Base-by-base conservation (phyloP, 257 asterid species). In the Cinchona pubescens region DNA sequence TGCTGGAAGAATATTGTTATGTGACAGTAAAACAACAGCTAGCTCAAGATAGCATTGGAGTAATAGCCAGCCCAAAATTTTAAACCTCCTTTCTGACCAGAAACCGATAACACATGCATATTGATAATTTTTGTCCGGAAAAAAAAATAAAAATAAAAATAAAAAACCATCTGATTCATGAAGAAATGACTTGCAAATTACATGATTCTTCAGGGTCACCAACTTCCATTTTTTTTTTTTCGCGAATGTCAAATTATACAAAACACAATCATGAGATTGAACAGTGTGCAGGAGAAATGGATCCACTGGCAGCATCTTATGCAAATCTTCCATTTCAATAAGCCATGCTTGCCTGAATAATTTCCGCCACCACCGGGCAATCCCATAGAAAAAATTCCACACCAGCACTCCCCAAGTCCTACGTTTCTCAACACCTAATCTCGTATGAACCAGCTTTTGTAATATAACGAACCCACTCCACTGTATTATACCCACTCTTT, bases 381-480 rank as follows among this genome's bases (percentile, higher is more conserved):
- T 15, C 37, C 15, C 13, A 16, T 14, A 30, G 25, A 34, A 56
- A 21, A 27, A 60, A 69, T 40, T 64, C 8, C 74, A 72, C 49
- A 66, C 65, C 69, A 79, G 71, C 71, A 46, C 72, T 66, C 79
- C 14, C 21, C 7, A 59, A 65, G 29, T 55, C 60, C 30, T 72
- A 6, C 30, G 42, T 13, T 66, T 74, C 82, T 85, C 86, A 92
- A 84, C 99, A 92, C 84, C 99, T 88, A 82, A 94, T 84, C 87
- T 94, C 99, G 30, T 94, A 94, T 10, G 99, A 94, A 69, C 99
- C 99, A 53, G 98, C 99, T 86, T 94, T 94, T 45, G 98, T 94
- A 71, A 94, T 94, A 79, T 94, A 94, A 75, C 99, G 99, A 67
- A 94, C 99, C 99, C 99, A 94, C 85, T 94, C 99, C 38, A 94